phyloP scores from a whole-genome alignment of 1,284 basidiomycete genomes.

The Irpex sp. region DNA sequence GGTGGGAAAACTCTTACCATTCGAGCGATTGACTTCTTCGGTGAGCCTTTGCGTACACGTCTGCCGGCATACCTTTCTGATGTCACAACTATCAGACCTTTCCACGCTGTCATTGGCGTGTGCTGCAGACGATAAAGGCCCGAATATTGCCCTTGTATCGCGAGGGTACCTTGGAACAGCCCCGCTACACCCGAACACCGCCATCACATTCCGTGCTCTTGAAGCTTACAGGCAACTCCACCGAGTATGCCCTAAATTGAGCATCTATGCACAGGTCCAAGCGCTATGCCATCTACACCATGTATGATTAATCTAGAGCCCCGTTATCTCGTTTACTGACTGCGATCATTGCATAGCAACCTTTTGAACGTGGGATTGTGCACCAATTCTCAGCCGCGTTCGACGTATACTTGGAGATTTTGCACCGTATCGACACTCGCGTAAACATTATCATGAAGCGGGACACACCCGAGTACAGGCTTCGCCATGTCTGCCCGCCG shows the following conservation, averaged over 20 bases:
- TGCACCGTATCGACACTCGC: constrained; percentile 11
- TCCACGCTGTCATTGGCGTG: neutral
- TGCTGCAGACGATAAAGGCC: neutral
- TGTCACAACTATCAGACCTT: neutral
- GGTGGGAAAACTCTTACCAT: neutral
- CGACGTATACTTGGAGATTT: constrained; percentile 28
- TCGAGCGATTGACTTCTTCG: constrained; percentile 4
- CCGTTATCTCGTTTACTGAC: neutral
- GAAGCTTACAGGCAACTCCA: constrained; percentile 22
- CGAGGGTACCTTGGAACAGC: constrained; percentile 16
- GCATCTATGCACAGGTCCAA: constrained; percentile 16
- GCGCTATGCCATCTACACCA: constrained; percentile 18
- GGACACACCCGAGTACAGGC: constrained; percentile 20
- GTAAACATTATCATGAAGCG: constrained; percentile 19
- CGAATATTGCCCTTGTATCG: constrained; percentile 7
- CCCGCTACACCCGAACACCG: constrained; percentile 14
- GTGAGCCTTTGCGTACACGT: neutral
- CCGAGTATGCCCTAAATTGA: constrained; percentile 21
- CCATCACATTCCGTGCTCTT: constrained; percentile 15
- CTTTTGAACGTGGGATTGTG: constrained; percentile 1
- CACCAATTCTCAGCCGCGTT: constrained; percentile 23
- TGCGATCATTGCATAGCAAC: neutral
- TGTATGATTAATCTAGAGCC: constrained; percentile 7
- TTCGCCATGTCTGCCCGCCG: constrained; percentile 25
- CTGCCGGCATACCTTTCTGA: neutral